These are phyloP conservation scores for Fusarium devonianum DNA, from an alignment of 2,329 filamentous ascomycete species.

Conservation along the genomic window DNA sequence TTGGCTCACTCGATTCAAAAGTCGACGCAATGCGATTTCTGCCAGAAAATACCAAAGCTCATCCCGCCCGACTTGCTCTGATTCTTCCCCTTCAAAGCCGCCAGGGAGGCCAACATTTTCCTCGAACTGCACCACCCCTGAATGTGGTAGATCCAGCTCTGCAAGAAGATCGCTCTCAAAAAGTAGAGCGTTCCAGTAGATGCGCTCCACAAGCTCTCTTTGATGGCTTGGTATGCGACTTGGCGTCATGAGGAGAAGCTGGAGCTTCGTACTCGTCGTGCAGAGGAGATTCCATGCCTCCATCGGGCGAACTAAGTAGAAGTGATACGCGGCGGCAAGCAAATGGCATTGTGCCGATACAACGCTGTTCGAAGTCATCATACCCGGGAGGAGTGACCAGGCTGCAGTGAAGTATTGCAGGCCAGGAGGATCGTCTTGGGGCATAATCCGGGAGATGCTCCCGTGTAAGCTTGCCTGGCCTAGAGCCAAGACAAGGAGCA, in stretches of 20 bases:
- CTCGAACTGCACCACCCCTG: slow-evolving; percentile 82
- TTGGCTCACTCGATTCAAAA: slow-evolving; percentile 81
- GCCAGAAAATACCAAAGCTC: slow-evolving; percentile 88
- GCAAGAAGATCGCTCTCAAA: slow-evolving; percentile 83
- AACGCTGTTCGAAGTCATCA: slow-evolving; percentile 82
- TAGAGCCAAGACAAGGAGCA: slow-evolving; percentile 77
- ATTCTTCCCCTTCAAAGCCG: slow-evolving; percentile 76
- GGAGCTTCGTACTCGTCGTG: slow-evolving; percentile 81
- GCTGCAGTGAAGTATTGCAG: slow-evolving; percentile 82
- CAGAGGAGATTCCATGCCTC: slow-evolving; percentile 85
- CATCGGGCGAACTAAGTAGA: slow-evolving; percentile 81
- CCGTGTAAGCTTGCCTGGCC: slow-evolving; percentile 78
- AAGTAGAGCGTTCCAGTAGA: slow-evolving; percentile 85
- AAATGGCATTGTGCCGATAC: slow-evolving; percentile 82
- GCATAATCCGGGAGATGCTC: slow-evolving; percentile 76
- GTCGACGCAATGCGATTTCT: slow-evolving; percentile 78
- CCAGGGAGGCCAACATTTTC: slow-evolving; percentile 80
- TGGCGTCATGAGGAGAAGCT: slow-evolving; percentile 77
- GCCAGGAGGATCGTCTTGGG: slow-evolving; percentile 75
- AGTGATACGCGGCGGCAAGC: slow-evolving; percentile 80
- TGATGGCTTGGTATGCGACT: slow-evolving; percentile 74
- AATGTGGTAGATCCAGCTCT: slow-evolving; percentile 82
- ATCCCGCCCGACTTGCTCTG: slow-evolving; percentile 71
- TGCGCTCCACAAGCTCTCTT: slow-evolving; percentile 75
- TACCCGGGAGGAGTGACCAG: slow-evolving; percentile 77